Base-by-base conservation (phyloP, 2,329 filamentous ascomycete genomes). In the Trichoderma koningii region DNA sequence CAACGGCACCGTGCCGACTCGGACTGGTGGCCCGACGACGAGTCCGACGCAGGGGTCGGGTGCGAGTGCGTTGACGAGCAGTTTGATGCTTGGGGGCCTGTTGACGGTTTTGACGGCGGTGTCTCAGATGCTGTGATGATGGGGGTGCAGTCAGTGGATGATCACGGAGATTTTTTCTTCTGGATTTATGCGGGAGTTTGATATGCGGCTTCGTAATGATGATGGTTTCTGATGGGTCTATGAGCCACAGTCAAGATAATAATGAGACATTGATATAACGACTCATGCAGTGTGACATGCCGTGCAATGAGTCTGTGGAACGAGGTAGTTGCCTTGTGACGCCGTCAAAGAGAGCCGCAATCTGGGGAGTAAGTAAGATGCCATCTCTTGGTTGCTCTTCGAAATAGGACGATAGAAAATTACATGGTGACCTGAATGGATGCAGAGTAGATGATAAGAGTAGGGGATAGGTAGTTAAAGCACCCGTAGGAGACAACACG, bases 21-120 rank as follows among this genome's bases (percentile, higher is more conserved):
- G 42, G 23, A 44, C 51, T 1, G 44, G 51, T 28, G 17, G 59
- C 14, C 26, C 64, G 5, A 52, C 57, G 14, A 21, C 3, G 12
- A 45, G n/a, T 51, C 17, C 64, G 15, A 56, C 51, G 1, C 28
- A 34, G 28, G 50, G 50, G 34, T 63, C 64, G 12, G 64, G 28
- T 34, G 57, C 64, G 1, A 50, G 21, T 28, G 51, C 45, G 23
- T 30, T 66, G 55, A 42, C 55, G 21, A 61, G 63, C 63, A 53
- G 51, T 38, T 38, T 67, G 57, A 62, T 62, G 44, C 55, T 67
- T 21, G 63, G 66, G 7, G 62, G 47, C 10, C 30, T 66, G 30
- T 26, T 66, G 23, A 17, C 44, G 26, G 51, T 2, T 28, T 3
- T 64, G 10, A 41, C 48, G 48, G 52, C 28, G 5, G n/a, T 57